These are phyloP conservation scores for fission yeast (Schizosaccharomyces pombe) DNA, from an alignment of 805 yeast species.

Conservation along the genomic window ASM294v3 CU329670.1:2010001-2010500, in stretches of 20 bases:
- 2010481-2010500: slow-evolving; percentile 7
- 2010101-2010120: neutral
- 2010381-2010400: slow-evolving; percentile 83
- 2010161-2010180: neutral
- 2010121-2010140: neutral
- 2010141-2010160: neutral
- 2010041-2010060: neutral
- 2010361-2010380: slow-evolving; percentile 80
- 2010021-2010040: slow-evolving; percentile 5
- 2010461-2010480: slow-evolving; percentile 9
- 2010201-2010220: neutral
- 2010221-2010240: neutral
- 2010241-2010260: neutral
- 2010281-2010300: slow-evolving; percentile 18
- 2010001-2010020: slow-evolving; percentile 3
- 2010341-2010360: slow-evolving; percentile 70
- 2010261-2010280: slow-evolving; percentile 7
- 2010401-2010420: slow-evolving; percentile 14
- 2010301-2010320: slow-evolving; percentile 73
- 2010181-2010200: neutral
- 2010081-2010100: neutral
- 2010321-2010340: slow-evolving; percentile 70
- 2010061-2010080: neutral
- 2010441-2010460: slow-evolving; percentile 6
- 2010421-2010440: slow-evolving; percentile 9